phyloP scores from a whole-genome alignment of 2,329 filamentous ascomycete genomes.

The Phaeosphaeriaceae sp. region DNA sequence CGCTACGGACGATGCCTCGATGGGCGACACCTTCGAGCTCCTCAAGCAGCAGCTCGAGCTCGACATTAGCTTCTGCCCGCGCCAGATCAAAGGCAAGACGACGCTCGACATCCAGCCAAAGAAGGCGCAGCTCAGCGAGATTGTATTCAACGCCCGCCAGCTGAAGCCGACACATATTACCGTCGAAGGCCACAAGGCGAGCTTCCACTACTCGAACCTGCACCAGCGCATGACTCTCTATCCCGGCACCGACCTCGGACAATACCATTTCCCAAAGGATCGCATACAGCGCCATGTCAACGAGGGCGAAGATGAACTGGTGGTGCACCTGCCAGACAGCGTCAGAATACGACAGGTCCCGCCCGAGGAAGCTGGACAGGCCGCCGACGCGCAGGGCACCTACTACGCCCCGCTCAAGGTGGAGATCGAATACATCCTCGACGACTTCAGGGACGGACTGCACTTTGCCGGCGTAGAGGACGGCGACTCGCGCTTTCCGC shows the following conservation, averaged over 20 bases:
- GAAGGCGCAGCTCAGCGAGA: conserved; percentile 60
- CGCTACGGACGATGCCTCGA: conserved; percentile 37
- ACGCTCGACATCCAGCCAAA: conserved; percentile 80
- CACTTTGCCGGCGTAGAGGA: conserved; percentile 89
- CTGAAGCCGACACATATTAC: conserved; percentile 63
- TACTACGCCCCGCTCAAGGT: conserved; percentile 68
- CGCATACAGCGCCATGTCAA: conserved; percentile 68
- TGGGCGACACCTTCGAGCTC: conserved; percentile 61
- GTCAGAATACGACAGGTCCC: conserved; percentile 70
- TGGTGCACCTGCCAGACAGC: conserved; percentile 66
- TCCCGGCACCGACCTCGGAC: conserved; percentile 68
- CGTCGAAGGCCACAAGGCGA: conserved; percentile 49
- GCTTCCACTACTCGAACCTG: conserved; percentile 65
- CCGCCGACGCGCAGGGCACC: conserved; percentile 33
- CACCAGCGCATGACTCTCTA: conserved; percentile 72
- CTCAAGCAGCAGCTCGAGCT: conserved; percentile 88
- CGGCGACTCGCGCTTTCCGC: conserved; percentile 83
- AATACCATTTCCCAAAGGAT: conserved; percentile 78
- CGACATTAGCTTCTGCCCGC: conserved; percentile 84
- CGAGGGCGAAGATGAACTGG: conserved; percentile 64
- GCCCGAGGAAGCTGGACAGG: conserved; percentile 54
- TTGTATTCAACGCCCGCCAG: conserved; percentile 70
- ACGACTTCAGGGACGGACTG: conserved; percentile 81
- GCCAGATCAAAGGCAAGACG: conserved; percentile 77
- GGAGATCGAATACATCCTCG: conserved; percentile 79